These are phyloP conservation scores for Mrakia gelida DNA, from an alignment of 768 basidiomycete species.

Conservation along the genomic window DNA sequence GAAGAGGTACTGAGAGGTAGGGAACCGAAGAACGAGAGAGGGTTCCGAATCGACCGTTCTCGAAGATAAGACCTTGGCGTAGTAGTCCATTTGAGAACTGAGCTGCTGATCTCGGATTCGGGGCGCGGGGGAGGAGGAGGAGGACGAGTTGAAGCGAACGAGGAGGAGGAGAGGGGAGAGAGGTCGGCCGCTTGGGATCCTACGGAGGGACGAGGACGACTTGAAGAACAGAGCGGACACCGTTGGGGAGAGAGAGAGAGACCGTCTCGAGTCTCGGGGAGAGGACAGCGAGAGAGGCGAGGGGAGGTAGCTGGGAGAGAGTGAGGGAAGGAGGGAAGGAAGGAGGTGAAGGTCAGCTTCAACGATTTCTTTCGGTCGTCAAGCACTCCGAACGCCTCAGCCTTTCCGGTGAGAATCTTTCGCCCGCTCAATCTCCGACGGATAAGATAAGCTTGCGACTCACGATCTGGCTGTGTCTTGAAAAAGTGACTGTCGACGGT, in stretches of 20 bases:
- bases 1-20: constrained; percentile 7
- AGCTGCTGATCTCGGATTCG: not conserved
- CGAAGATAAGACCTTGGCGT: not conserved
- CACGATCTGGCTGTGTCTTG: no score
- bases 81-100: constrained; percentile 5
- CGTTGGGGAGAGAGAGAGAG: not conserved
- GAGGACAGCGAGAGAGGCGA: not conserved
- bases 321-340: no score
- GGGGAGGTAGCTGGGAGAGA: not conserved
- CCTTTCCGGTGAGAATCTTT: no score
- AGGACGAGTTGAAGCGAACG: not conserved
- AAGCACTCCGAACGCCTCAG: no score
- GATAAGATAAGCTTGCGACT: no score
- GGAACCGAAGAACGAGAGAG: not conserved
- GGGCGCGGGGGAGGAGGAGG: no score
- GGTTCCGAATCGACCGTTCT: constrained; percentile 16
- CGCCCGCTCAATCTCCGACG: no score
- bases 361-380: no score
- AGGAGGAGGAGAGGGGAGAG: not conserved
- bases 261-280: not conserved
- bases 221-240: not conserved
- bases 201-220: not conserved
- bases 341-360: no score
- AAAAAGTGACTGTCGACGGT: no score
- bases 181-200: no score